These are phyloP conservation scores for Thuidium tamariscinum DNA, from an alignment of 225 moss, liverwort and hornwort species.

Conservation along the genomic window DNA sequence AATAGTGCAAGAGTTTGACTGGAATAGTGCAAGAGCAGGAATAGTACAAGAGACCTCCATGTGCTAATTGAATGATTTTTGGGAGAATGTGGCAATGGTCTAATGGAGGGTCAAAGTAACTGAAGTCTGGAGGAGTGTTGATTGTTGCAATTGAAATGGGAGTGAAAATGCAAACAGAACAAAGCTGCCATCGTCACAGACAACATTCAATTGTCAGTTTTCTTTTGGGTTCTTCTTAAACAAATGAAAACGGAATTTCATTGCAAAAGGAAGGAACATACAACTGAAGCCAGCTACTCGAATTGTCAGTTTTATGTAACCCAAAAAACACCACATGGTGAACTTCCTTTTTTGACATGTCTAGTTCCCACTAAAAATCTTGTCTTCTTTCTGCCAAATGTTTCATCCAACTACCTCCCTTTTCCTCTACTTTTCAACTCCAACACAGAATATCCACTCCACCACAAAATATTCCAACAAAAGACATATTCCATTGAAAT, in stretches of 20 bases:
- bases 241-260: too few species aligned
- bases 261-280: too few species aligned
- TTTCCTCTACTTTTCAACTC: neutral
- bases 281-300: too few species aligned
- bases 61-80: too few species aligned
- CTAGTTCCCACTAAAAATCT: neutral
- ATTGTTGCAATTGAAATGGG: neutral
- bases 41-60: neutral
- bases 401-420: neutral
- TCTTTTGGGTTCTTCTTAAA: too few species aligned
- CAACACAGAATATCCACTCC: neutral
- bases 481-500: neutral
- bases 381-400: neutral
- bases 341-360: neutral
- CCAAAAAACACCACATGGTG: accelerated
- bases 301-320: too few species aligned
- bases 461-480: too few species aligned
- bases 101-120: too few species aligned
- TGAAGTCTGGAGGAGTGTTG: neutral
- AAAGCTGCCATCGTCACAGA: neutral
- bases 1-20: neutral
- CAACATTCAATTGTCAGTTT: neutral
- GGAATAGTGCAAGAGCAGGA: neutral
- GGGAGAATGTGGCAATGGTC: too few species aligned
- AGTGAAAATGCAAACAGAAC: too few species aligned